phyloP scores from a whole-genome alignment of 345 rosid genomes.

The Excoecaria cochinchinensis region DNA sequence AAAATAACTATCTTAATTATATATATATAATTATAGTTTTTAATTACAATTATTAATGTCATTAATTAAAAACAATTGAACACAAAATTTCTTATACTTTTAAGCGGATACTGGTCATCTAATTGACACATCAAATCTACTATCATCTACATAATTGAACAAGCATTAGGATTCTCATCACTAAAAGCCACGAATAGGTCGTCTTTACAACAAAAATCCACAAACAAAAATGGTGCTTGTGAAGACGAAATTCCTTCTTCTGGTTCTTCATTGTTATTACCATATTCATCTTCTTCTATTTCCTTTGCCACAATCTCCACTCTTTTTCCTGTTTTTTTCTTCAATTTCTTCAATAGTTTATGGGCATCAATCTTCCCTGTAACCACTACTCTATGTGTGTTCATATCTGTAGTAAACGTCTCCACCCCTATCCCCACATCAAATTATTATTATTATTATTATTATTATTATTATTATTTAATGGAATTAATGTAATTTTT shows the following conservation, averaged over 20 bases:
- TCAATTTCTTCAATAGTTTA: slow-evolving; percentile 65
- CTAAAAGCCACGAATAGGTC: slow-evolving; percentile 41
- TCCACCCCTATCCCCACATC: slow-evolving; percentile 50
- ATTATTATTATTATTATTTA: neutral
- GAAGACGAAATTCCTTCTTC: no score
- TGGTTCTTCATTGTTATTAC: neutral
- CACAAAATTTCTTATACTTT: no score
- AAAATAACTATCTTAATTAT: no score
- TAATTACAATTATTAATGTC: no score
- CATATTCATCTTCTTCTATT: slow-evolving; percentile 21
- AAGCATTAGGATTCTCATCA: slow-evolving; percentile 79
- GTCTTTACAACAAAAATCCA: slow-evolving; percentile 25
- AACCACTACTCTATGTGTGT: slow-evolving; percentile 55
- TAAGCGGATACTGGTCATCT: no score
- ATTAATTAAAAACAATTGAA: no score
- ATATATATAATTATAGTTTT: no score
- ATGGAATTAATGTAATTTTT: no score
- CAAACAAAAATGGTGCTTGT: neutral
- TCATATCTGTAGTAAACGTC: slow-evolving; percentile 65
- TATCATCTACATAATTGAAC: slow-evolving; percentile 40
- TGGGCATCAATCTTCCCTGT: slow-evolving; percentile 53
- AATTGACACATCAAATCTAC: no score
- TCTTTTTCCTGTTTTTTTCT: slow-evolving; percentile 61
- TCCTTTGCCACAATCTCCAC: slow-evolving; percentile 42
- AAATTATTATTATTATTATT: neutral